Conservation (phyloP, 768 basidiomycete species). For the Boletus pseudo-olivaceus region DNA sequence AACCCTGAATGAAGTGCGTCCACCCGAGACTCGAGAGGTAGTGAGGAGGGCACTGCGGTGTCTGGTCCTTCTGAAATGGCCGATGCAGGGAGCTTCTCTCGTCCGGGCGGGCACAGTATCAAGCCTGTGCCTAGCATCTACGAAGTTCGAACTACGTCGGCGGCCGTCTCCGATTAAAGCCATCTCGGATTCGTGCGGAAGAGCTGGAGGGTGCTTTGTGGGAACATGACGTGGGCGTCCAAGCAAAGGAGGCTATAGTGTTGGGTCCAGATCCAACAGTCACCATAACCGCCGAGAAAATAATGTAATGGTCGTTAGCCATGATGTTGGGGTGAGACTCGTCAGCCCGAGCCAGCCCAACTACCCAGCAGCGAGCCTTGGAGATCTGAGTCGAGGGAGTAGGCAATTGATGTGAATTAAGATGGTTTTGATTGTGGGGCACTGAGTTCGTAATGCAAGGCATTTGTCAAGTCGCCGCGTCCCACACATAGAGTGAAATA, state of each 20-base stretch:
- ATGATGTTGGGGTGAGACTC: background rate
- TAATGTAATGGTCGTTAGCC: too few species aligned
- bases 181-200: background rate
- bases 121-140: too few species aligned
- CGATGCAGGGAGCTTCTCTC: background rate
- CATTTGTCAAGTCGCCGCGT: constrained; percentile 6
- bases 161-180: background rate
- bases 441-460: constrained; percentile 9
- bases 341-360: background rate
- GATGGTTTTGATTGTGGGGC: constrained; percentile 2
- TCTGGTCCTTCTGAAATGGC: background rate
- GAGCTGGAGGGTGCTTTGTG: background rate
- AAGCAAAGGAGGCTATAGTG: background rate
- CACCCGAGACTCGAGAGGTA: background rate
- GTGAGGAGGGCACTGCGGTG: background rate
- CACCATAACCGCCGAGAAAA: background rate
- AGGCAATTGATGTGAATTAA: background rate
- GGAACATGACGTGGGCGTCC: background rate
- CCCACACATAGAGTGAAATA: constrained; percentile 10
- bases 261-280: background rate
- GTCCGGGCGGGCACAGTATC: too few species aligned
- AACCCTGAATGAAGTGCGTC: background rate
- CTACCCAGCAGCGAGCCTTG: background rate
- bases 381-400: background rate
- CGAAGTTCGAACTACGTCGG: too few species aligned